Evolutionary conservation across 768 basidiomycete species (phyloP), one percentile per base, ranked within the genome.

Genomic region (Vararia minispora): DNA sequence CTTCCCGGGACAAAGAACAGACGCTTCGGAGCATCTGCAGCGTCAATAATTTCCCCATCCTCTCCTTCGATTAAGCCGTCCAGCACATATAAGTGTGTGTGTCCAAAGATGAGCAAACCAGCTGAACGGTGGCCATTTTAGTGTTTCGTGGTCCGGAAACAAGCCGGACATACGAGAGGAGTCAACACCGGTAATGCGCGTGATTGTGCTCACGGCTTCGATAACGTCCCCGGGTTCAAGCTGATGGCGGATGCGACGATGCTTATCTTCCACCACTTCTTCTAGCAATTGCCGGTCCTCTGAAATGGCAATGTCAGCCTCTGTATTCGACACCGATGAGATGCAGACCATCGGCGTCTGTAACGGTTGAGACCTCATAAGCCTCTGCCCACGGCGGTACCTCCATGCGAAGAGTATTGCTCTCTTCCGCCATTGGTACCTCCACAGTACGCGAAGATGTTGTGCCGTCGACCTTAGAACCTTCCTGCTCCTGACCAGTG

Each of bases 181-280:
- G 57, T 95, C 92, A 4, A 97, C 87, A 1, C 91, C 92, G 11
- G 76, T 77, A 34, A 95, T 76, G 10, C 89, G 74, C 5, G 87
- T 85, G 33, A 92, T 86, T 9, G 91, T 97, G 37, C 71, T 71
- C 6, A 86, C 76, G 11, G 77, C 86, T 46, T 92, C 86, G 25
- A 97, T 86, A 6, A 90, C 72, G 55, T 97, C 91, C 3, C 87
- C 86, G 17, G 85, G 76, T 53, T 91, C 86, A 18, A 94, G 65
- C 42, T 90, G 81, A 50, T 89, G 86, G 28, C 88, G 70, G 6
- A 95, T 77, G 39, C 87, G 66, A 13, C 90, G 74, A 55, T 90
- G 80, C 51, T 89, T 94, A 58, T 94, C 89, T 32, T 91, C 90
- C 1, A 76, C 66, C 22, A 89, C 71, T 34, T 90, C 87, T 44